phyloP scores from a whole-genome alignment of 192 early-diverging fungal genomes.

The Coemansia sp. region DNA sequence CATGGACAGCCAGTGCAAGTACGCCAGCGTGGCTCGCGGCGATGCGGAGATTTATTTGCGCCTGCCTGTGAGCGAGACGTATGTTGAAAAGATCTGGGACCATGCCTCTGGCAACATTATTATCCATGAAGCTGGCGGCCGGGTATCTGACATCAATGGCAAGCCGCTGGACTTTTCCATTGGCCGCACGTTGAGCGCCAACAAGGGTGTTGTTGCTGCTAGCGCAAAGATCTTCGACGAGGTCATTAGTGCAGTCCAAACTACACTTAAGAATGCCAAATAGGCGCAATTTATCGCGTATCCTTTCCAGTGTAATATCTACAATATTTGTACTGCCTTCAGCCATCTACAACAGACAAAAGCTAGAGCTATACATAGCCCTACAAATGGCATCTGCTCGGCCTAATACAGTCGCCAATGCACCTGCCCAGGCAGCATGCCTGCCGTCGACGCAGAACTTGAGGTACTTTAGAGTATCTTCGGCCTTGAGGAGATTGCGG shows the following conservation, averaged over 20 bases:
- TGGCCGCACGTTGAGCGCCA: constrained; percentile 79
- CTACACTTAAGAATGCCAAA: constrained; percentile 21
- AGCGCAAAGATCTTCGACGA: constrained; percentile 73
- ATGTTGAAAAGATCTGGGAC: constrained; percentile 99
- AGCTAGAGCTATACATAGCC: constrained; percentile 31
- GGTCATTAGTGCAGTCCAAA: constrained; percentile 80
- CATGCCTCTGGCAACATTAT: constrained; percentile 92
- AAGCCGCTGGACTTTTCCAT: constrained; percentile 87
- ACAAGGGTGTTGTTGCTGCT: constrained; percentile 89
- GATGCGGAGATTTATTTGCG: constrained; percentile 94
- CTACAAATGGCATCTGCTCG: constrained; percentile 22
- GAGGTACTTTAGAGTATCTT: constrained; percentile 14
- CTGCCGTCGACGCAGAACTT: constrained; percentile 8
- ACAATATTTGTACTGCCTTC: not conserved
- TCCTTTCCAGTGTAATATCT: not conserved
- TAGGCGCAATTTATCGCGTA: not conserved
- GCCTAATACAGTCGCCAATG: constrained; percentile 3
- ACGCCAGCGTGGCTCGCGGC: constrained; percentile 86
- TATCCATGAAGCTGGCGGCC: constrained; percentile 92
- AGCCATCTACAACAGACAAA: constrained; percentile 6
- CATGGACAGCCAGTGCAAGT: constrained; percentile 99
- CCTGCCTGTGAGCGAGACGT: constrained; percentile 74
- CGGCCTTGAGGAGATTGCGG: constrained; percentile 23
- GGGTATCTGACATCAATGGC: constrained; percentile 81
- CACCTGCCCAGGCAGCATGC: constrained; percentile 17